A percentile compares a stretch with the other conserved stretches of the same genome.
Evolutionary conservation across 371 early-diverging fungal species (phyloP).

Genomic region (Lichtheimia ornata): DNA sequence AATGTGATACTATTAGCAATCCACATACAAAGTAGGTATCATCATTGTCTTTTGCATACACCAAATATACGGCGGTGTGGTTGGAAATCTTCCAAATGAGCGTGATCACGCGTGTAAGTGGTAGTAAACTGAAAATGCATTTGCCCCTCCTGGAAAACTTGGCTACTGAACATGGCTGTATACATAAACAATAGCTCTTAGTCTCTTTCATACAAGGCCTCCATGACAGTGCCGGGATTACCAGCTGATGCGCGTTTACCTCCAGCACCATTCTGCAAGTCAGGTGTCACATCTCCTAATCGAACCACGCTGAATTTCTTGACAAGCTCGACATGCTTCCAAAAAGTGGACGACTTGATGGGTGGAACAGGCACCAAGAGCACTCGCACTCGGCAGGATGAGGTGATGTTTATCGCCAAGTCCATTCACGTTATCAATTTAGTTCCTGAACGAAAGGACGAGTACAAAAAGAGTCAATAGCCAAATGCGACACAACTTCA

Average conservation of each 20-base stretch:
- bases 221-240: background rate
- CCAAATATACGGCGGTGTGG: constrained; percentile 77
- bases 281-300: constrained; percentile 64
- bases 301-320: constrained; percentile 56
- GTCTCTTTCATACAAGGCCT: constrained; percentile 3
- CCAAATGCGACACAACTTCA: too few relatives aligned
- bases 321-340: constrained; percentile 65
- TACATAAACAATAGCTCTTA: background rate
- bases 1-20: background rate
- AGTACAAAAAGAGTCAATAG: too few relatives aligned
- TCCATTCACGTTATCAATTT: constrained; percentile 29
- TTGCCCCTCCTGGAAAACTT: constrained; percentile 72
- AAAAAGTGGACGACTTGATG: constrained; percentile 67
- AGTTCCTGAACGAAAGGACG: too few relatives aligned
- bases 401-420: constrained; percentile 53
- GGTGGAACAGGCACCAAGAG: constrained; percentile 78
- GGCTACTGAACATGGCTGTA: constrained; percentile 58
- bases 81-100: constrained; percentile 80
- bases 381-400: constrained; percentile 67
- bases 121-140: constrained; percentile 80
- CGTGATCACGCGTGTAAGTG: constrained; percentile 56
- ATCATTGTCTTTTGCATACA: constrained; percentile 33
- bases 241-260: constrained; percentile 26
- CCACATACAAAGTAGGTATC: background rate
- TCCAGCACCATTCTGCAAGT: constrained; percentile 48